Evolutionary conservation across 2,329 filamentous ascomycete species (phyloP).

Genomic region (Podosphaera leucotricha): DNA sequence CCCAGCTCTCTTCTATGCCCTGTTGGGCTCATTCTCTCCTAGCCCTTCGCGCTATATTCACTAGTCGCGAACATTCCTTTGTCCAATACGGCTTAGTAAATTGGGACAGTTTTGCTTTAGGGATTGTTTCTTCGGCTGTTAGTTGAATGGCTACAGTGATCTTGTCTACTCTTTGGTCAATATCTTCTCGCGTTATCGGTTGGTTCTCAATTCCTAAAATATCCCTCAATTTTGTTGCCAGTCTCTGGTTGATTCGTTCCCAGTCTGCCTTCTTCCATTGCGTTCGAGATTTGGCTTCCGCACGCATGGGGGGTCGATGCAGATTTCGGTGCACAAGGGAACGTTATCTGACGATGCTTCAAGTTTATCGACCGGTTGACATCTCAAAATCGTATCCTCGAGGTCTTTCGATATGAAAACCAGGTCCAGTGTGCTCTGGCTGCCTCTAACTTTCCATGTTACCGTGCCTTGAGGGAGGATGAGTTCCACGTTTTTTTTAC

Average conservation of each 20-base stretch:
- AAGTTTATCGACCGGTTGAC: neutral
- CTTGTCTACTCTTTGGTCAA: too few species aligned
- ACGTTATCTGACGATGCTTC: neutral
- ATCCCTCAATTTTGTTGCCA: neutral
- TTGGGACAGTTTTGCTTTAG: too few species aligned
- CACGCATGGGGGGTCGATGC: neutral
- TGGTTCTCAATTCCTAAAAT: too few species aligned
- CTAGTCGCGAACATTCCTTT: too few species aligned
- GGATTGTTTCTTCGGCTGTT: too few species aligned
- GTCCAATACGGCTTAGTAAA: too few species aligned
- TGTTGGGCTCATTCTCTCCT: too few species aligned
- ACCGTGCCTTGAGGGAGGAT: neutral
- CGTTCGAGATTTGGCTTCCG: neutral
- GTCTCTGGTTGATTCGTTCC: neutral
- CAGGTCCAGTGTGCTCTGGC: neutral
- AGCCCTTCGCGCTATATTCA: too few species aligned
- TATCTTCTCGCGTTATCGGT: too few species aligned
- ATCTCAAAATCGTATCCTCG: neutral
- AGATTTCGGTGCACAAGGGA: neutral
- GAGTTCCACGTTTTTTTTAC: neutral
- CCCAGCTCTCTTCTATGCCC: too few species aligned
- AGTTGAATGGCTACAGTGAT: too few species aligned
- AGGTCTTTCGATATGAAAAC: neutral
- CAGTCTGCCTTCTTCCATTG: slow-evolving; percentile 1
- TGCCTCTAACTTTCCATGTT: neutral